phyloP scores from a whole-genome alignment of 2,329 filamentous ascomycete genomes.

The Diaporthe citriasiana region DNA sequence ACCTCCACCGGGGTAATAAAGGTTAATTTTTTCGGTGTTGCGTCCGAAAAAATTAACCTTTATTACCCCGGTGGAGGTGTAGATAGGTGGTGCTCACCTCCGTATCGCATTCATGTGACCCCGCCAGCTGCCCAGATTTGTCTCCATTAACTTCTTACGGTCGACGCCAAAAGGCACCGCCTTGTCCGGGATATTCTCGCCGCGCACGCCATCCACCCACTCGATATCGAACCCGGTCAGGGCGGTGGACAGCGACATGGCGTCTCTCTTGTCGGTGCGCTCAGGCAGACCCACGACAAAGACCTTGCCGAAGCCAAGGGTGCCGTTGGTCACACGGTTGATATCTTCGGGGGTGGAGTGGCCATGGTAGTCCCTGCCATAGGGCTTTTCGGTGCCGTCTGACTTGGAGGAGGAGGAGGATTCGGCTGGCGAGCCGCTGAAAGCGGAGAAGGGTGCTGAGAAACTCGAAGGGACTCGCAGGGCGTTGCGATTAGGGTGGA shows the following conservation, averaged over 20 bases:
- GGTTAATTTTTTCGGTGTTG: no score
- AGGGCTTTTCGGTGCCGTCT: slow-evolving; percentile 19
- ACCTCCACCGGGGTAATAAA: no score
- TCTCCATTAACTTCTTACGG: slow-evolving; percentile 50
- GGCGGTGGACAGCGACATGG: slow-evolving; percentile 61
- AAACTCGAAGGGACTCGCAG: slow-evolving; percentile 31
- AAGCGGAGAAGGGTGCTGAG: slow-evolving; percentile 34
- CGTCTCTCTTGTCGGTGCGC: slow-evolving; percentile 65
- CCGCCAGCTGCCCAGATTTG: slow-evolving; percentile 56
- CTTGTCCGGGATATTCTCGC: slow-evolving; percentile 54
- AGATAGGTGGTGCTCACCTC: slow-evolving; percentile 44
- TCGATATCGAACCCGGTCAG: slow-evolving; percentile 60
- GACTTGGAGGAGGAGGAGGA: neutral
- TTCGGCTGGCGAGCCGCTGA: neutral
- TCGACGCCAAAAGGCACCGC: slow-evolving; percentile 52
- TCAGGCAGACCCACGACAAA: slow-evolving; percentile 66
- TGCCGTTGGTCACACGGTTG: slow-evolving; percentile 47
- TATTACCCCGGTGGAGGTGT: no score
- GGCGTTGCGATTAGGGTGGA: slow-evolving; percentile 26
- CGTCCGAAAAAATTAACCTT: no score
- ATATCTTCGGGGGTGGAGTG: slow-evolving; percentile 43
- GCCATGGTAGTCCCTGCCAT: slow-evolving; percentile 43
- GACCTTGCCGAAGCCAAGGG: slow-evolving; percentile 50
- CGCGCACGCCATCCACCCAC: slow-evolving; percentile 62
- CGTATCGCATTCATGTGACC: slow-evolving; percentile 57